Evolutionary conservation across 257 asterid genomes (phyloP), one percentile per base, ranked within the genome.

Genomic region (Solanum infundibuliforme): DNA sequence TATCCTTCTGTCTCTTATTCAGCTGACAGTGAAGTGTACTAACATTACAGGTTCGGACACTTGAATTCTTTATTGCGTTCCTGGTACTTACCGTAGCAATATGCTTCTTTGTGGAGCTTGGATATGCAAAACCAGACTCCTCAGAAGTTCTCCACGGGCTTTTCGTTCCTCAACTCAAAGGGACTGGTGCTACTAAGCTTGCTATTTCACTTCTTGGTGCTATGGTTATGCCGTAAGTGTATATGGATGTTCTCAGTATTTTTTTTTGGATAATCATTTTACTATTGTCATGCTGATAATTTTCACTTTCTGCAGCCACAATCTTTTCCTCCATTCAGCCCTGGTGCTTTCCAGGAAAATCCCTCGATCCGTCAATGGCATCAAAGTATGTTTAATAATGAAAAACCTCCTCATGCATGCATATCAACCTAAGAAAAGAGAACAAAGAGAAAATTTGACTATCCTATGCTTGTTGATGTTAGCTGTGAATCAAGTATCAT

Each of bases 151-250:
- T 97, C 12, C 60, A 86, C 8, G 99, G 99, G 65, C 94, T 96
- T 85, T 96, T 97, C 90, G 94, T 97, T 91, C 99, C 99, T 36
- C 95, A 95, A 89, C 93, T 96, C 86, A 90, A 94, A 88, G 99
- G 98, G 87, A 92, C 89, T 90, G 98, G 99, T 75, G 98, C 98
- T 85, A 97, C 98, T 43, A 92, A 92, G 90, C 93, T 96, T 41
- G 99, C 98, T 20, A 96, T 97, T 91, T 96, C 98, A 43, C 95
- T 97, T 52, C 98, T 97, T 86, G 99, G 99, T 46, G 98, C 99
- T 86, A 95, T 96, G 98, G 99, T 96, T 90, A 97, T 97, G 99
- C 99, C 99, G 99, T 97, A 92, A 90, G 99, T 91, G 66, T 79
- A 76, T 86, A 83, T 20, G 36, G 52, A 31, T 36, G 43, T 79